Evolutionary conservation across 2,329 filamentous ascomycete species (phyloP).

Genomic region (Ceratocystis harringtonii): DNA sequence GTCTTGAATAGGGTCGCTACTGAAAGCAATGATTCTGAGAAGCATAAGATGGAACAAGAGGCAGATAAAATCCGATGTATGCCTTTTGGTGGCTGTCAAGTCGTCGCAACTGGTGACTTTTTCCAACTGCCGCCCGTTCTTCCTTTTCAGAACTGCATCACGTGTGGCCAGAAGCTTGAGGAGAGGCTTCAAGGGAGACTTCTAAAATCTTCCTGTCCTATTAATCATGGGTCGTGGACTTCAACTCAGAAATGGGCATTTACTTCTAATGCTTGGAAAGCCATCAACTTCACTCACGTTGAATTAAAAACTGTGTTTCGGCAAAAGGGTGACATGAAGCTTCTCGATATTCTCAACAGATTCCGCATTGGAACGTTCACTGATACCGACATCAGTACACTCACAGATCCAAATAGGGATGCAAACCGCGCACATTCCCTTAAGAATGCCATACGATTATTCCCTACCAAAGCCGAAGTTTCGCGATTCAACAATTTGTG

Average conservation of each 20-base stretch:
- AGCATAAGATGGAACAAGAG: background rate
- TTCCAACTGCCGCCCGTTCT: background rate
- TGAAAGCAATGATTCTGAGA: background rate
- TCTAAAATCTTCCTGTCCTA: background rate
- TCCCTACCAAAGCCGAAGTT: background rate
- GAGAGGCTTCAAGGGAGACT: background rate
- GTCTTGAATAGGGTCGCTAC: background rate
- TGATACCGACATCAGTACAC: background rate
- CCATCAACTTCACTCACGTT: background rate
- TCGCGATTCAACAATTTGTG: background rate
- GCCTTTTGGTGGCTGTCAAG: constrained; percentile 4
- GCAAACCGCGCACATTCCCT: background rate
- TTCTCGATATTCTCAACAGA: background rate
- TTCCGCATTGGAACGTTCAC: background rate
- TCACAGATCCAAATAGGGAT: background rate
- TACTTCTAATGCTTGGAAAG: background rate
- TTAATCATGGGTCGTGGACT: background rate
- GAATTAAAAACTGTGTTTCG: background rate
- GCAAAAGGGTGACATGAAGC: background rate
- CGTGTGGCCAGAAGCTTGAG: background rate
- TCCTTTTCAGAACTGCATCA: background rate
- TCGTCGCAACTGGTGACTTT: background rate
- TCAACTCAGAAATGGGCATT: background rate
- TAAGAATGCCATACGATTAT: background rate
- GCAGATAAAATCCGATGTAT: background rate